phyloP scores from a whole-genome alignment of 1,139 yeast genomes.

The Geotrichum macrosporum region DNA sequence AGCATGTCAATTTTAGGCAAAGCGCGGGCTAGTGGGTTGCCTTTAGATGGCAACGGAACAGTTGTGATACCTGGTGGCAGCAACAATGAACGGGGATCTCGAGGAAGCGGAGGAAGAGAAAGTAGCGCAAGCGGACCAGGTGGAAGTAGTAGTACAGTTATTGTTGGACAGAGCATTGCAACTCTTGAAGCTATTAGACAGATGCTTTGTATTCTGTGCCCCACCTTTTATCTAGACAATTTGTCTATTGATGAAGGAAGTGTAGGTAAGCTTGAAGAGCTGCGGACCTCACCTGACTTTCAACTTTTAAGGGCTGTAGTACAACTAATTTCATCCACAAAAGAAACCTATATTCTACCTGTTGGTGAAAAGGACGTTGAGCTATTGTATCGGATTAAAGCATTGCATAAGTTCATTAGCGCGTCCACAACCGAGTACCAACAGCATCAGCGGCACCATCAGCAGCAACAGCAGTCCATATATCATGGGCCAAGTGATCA shows the following conservation, averaged over 20 bases:
- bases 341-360: constrained; percentile 24
- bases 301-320: constrained; percentile 36
- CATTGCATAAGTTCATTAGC: constrained; percentile 27
- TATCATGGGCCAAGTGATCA: no score
- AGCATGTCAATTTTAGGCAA: constrained; percentile 14
- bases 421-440: neutral
- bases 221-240: constrained; percentile 26
- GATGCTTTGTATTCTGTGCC: constrained; percentile 28
- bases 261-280: constrained; percentile 36
- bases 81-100: constrained; percentile 1
- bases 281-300: constrained; percentile 37
- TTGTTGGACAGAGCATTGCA: constrained; percentile 30
- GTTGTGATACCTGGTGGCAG: constrained; percentile 16
- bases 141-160: constrained; percentile 11
- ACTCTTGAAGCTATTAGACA: constrained; percentile 37
- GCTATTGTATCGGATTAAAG: constrained; percentile 24
- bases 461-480: no score
- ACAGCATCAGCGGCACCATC: neutral
- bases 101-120: neutral
- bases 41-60: constrained; percentile 15
- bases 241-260: constrained; percentile 33
- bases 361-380: constrained; percentile 30
- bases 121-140: no score
- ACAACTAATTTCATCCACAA: constrained; percentile 25
- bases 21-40: constrained; percentile 17